phyloP scores from a whole-genome alignment of 1,284 basidiomycete genomes.

The Sporisorium exsertum region DNA sequence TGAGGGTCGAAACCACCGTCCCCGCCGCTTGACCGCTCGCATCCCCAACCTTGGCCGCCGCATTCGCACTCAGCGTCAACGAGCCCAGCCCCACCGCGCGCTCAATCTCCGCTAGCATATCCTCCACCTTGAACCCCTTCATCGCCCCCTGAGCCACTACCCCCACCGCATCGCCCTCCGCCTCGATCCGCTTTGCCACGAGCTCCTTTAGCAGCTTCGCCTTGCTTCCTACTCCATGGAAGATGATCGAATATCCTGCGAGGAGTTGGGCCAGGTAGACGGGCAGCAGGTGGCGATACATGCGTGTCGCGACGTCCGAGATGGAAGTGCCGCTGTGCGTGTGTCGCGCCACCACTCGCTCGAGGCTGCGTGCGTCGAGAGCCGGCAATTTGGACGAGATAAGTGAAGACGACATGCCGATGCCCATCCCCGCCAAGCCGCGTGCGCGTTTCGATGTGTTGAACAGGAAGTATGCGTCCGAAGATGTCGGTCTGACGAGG shows the following conservation, averaged over 20 bases:
- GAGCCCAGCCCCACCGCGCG: slow-evolving; percentile 29
- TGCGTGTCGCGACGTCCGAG: slow-evolving; percentile 27
- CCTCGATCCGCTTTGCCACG: slow-evolving; percentile 23
- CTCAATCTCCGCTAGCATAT: slow-evolving; percentile 42
- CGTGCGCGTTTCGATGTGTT: slow-evolving; percentile 45
- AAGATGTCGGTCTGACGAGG: slow-evolving; percentile 44
- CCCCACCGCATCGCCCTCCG: slow-evolving; percentile 47
- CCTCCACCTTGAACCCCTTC: slow-evolving; percentile 54
- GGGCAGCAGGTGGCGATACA: slow-evolving; percentile 41
- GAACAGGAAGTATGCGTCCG: slow-evolving; percentile 54
- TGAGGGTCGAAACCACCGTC: slow-evolving; percentile 35
- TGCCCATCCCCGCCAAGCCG: slow-evolving; percentile 36
- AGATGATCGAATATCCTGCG: slow-evolving; percentile 48
- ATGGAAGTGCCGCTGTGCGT: slow-evolving; percentile 21
- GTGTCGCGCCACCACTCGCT: slow-evolving; percentile 16
- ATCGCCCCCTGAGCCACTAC: slow-evolving; percentile 51
- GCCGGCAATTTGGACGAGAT: slow-evolving; percentile 40
- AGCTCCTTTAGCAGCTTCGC: slow-evolving; percentile 27
- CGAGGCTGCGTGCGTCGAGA: slow-evolving; percentile 30
- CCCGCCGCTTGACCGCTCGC: slow-evolving; percentile 2
- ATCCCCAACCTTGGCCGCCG: slow-evolving; percentile 1
- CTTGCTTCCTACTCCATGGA: slow-evolving; percentile 51
- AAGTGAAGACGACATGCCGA: slow-evolving; percentile 23
- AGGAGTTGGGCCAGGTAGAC: slow-evolving; percentile 46
- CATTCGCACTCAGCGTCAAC: slow-evolving; percentile 18